Evolutionary conservation across 176 grass and related monocot genomes (phyloP), one percentile per base, ranked within the genome.

Genomic region (Alloteropsis semialata): DNA sequence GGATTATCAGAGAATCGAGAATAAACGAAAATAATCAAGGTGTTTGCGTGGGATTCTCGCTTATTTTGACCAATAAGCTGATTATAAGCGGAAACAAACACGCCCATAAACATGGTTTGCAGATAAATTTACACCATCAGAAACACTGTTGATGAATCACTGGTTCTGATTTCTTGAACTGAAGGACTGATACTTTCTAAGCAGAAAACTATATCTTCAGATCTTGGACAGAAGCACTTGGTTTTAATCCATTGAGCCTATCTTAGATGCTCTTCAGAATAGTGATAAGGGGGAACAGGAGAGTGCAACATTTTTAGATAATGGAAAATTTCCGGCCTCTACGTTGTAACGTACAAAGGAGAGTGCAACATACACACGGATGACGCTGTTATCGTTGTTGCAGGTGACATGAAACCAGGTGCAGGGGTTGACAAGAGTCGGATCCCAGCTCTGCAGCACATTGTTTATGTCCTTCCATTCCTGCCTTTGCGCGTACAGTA

Each of bases 381-480:
- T 80, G 17, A 90, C 80, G 8, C 32, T 60, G 62, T 84, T 87
- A 12, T 84, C 27, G 15, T 42, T 80, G 84, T 84, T 87, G 79
- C 89, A 90, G 16, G 60, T 70, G 62, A 87, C 5, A 53, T 90
- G 84, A 9, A 84, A 56, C 84, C 75, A 90, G 21, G 41, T 80
- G 80, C 89, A 90, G 50, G 84, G 89, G 45, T 87, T 84, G n/a
- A 61, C 55, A 48, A 90, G 81, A 12, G 67, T 87, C 10, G 88
- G 78, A 83, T 90, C 75, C 84, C 84, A 90, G 59, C 74, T 90
- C 61, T 55, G 12, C n/a, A 90, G 45, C 24, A 75, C 89, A 41
- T 63, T 63, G 34, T 83, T 55, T 16, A 59, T 32, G 79, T 90
- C 89, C 49, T 62, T 12, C 81, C 75, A 90, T 22, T 8, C 29